Conservation (phyloP, 2,329 filamentous ascomycete genomes). For the Fragosphaeria purpurea region DNA sequence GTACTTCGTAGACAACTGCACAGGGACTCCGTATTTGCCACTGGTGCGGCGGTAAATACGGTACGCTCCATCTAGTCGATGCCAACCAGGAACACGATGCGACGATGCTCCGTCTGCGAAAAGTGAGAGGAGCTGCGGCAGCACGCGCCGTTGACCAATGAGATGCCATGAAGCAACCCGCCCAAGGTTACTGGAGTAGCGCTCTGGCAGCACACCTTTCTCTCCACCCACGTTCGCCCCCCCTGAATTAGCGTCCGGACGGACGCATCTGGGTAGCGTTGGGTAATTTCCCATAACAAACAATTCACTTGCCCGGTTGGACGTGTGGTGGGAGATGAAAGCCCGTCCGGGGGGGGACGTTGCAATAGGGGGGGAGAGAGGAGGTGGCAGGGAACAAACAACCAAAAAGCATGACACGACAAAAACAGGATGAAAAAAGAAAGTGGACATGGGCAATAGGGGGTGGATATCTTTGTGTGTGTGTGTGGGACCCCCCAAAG, state of each 20-base stretch:
- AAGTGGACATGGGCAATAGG: constrained; percentile 6
- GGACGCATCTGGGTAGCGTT: constrained; percentile 7
- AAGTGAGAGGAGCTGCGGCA: background rate
- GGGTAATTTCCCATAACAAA: constrained; percentile 14
- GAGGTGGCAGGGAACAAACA: background rate
- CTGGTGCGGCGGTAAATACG: no score
- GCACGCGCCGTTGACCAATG: constrained; percentile 1
- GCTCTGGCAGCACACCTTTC: constrained; percentile 1
- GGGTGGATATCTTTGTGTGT: background rate
- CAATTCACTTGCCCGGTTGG: constrained; percentile 3
- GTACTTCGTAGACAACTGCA: no score
- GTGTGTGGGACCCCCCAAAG: background rate
- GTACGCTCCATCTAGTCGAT: no score
- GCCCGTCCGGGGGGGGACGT: background rate
- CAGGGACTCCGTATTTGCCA: no score
- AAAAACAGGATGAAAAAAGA: background rate
- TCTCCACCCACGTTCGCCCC: constrained; percentile 7
- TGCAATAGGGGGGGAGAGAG: background rate
- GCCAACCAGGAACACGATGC: no score
- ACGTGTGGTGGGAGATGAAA: constrained; percentile 8
- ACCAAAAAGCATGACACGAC: background rate
- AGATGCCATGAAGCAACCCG: background rate
- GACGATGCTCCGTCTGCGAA: no score
- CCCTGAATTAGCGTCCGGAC: constrained; percentile 14
- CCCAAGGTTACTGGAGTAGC: constrained; percentile 1